Conservation (phyloP, 106 monocot genomes). For the Apostasia ramifera region DNA sequence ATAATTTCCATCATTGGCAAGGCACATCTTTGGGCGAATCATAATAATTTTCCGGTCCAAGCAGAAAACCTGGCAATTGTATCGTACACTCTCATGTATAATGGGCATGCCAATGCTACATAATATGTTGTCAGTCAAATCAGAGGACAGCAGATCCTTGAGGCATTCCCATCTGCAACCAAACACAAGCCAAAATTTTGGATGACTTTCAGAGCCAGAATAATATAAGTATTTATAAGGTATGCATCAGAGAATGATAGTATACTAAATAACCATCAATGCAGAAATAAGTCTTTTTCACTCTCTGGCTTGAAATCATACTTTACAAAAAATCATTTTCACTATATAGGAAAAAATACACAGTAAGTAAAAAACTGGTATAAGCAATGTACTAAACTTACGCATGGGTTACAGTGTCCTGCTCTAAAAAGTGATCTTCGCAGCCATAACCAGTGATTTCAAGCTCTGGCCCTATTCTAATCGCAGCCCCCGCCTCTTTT, state of each 20-base stretch:
- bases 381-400: constrained; percentile 23
- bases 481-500: constrained; percentile 57
- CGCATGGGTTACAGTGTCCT: constrained; percentile 85
- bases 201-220: too few species aligned
- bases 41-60: constrained; percentile 76
- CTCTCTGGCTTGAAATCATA: not conserved
- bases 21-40: constrained; percentile 95
- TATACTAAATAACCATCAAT: too few species aligned
- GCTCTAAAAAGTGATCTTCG: constrained; percentile 97
- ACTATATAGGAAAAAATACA: not conserved
- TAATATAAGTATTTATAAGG: too few species aligned
- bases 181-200: constrained; percentile 1
- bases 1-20: constrained; percentile 99
- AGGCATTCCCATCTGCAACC: constrained; percentile 92
- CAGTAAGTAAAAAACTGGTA: not conserved
- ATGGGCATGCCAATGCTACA: constrained; percentile 98
- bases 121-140: constrained; percentile 78
- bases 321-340: not conserved
- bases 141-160: constrained; percentile 64
- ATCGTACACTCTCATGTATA: constrained; percentile 81
- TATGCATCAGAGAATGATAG: too few species aligned
- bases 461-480: constrained; percentile 90
- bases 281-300: not conserved
- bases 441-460: constrained; percentile 97
- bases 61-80: constrained; percentile 99